These are phyloP conservation scores for Talaromyces verruculosus DNA, from an alignment of 2,329 filamentous ascomycete species.

Conservation along the genomic window DNA sequence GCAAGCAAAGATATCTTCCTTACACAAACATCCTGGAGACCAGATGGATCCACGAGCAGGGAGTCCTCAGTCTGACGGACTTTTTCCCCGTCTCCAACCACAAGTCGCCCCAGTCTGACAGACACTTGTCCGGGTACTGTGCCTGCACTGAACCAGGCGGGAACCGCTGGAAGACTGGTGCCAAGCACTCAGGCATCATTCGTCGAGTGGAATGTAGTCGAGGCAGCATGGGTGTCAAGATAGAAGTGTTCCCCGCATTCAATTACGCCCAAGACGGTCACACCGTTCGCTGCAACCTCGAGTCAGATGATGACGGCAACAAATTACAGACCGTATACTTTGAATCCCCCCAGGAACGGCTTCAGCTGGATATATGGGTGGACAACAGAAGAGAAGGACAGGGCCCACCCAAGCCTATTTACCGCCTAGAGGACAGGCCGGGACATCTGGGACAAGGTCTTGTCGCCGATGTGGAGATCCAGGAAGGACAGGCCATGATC, in stretches of 20 bases:
- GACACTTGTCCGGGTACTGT: constrained; percentile 36
- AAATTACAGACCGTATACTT: constrained; percentile 64
- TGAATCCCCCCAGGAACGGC: constrained; percentile 56
- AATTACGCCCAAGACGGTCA: constrained; percentile 67
- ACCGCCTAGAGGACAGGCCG: constrained; percentile 54
- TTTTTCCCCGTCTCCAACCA: constrained; percentile 72
- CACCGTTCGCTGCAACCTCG: constrained; percentile 33
- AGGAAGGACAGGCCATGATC: constrained; percentile 67
- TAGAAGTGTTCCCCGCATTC: constrained; percentile 72
- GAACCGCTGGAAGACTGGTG: constrained; percentile 50
- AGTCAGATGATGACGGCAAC: constrained; percentile 41
- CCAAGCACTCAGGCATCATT: constrained; percentile 55
- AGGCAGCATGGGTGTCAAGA: constrained; percentile 62
- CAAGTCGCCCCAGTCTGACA: constrained; percentile 44
- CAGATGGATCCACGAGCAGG: constrained; percentile 73
- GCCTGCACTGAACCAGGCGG: constrained; percentile 41
- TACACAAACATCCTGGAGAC: constrained; percentile 75
- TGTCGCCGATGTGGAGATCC: constrained; percentile 58
- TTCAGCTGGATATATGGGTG: constrained; percentile 68
- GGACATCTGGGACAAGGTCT: constrained; percentile 64
- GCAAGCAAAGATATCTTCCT: constrained; percentile 75
- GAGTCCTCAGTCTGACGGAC: constrained; percentile 70
- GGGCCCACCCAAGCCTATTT: constrained; percentile 52
- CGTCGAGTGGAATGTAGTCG: constrained; percentile 71
- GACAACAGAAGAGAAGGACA: constrained; percentile 57